Conservation (phyloP, 768 basidiomycete genomes). For the Cyathus striatus region DNA sequence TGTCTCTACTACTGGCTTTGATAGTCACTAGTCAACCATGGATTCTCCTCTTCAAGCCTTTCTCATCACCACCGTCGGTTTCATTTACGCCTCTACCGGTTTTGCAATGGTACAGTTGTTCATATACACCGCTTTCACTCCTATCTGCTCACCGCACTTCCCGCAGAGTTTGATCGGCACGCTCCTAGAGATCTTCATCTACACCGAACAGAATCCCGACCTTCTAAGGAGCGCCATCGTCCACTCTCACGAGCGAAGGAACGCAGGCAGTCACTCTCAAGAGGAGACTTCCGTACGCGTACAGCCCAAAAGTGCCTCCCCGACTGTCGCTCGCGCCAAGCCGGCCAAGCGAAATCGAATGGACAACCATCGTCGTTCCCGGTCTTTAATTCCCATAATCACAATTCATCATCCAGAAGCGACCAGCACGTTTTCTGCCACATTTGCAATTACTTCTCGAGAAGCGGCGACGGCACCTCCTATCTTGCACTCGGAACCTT, state of each 20-base stretch:
- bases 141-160: slow-evolving; percentile 3
- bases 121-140: background rate
- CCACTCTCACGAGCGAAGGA: background rate
- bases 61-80: slow-evolving; percentile 23
- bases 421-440: slow-evolving; percentile 13
- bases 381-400: slow-evolving; percentile 18
- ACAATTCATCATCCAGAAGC: slow-evolving; percentile 17
- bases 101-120: slow-evolving; percentile 23
- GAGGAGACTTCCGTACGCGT: too few species aligned
- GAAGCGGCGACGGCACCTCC: too few species aligned
- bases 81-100: slow-evolving; percentile 25
- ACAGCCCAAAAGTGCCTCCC: too few species aligned
- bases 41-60: slow-evolving; percentile 14
- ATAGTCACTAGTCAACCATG: slow-evolving; percentile 5
- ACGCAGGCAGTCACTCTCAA: background rate
- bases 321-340: background rate
- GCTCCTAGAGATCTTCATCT: slow-evolving; percentile 14
- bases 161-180: slow-evolving; percentile 31
- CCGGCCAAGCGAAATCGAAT: background rate
- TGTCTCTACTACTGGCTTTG: background rate
- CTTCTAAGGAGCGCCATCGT: background rate
- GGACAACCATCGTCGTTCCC: slow-evolving; percentile 10
- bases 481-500: too few species aligned
- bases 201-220: background rate
- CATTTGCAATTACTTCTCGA: too few species aligned